Base-by-base conservation (phyloP, 192 early-diverging fungal genomes). In the Podila minutissima region DNA sequence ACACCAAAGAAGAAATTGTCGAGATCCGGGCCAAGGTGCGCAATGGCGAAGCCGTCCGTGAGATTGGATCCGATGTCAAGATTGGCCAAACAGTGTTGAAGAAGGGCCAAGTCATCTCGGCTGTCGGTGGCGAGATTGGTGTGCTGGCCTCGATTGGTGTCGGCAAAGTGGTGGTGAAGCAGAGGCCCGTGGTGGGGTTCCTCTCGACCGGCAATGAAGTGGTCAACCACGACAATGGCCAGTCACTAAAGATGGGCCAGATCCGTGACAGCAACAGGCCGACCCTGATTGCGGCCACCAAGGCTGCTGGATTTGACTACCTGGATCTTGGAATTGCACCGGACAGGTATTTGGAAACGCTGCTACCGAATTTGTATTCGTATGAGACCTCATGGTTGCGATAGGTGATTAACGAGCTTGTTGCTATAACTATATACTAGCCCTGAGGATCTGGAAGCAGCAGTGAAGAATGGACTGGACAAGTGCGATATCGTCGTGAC, bases 201-300 rank as follows among this genome's bases (percentile, higher is more conserved):
- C 73, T 98, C 58, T 96, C 95, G 2, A 94, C 97, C 3, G 97
- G 97, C 37, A 95, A 95, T 70, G 97, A 99, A 68, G 87, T 99
- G 0, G 74, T 89, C 0, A 89, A 95, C 46, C 72, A 83, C 31
- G 73, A 79, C 46, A 75, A 82, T 31, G 69, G 72, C 2, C 67
- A 62, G 10, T 62, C 74, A 17, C 64, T 93, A 12, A 69, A 74
- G 38, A 67, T 72, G 55, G 95, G 96, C 3, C 74, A 86, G 37
- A 92, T 98, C 22, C 87, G 94, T 19, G 97, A 99, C 77, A 89
- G 92, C 70, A 99, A 99, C 84, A 85, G 94, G 20, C 91, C 94
- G 7, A 90, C 93, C 24, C 82, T 99, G 5, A 66, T 92, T 4
- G 86, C 91, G 2, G 92, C 92, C 4, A 76, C 95, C 24, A 66